Conservation (phyloP, 768 basidiomycete species). For the Kockovaella imperatae region DNA sequence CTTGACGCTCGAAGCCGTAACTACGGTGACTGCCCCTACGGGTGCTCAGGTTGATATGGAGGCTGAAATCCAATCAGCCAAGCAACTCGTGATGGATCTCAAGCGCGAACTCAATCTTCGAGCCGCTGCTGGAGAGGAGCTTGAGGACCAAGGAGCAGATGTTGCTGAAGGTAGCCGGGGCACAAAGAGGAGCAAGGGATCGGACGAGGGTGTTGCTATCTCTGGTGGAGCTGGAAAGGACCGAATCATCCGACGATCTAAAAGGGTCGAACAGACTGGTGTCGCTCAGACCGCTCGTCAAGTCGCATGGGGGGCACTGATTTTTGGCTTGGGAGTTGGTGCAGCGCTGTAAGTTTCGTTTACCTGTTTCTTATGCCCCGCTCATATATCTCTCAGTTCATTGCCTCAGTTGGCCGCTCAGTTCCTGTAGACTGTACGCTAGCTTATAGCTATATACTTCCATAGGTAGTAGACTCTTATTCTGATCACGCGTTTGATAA, state of each 20-base stretch:
- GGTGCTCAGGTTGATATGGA: conserved; percentile 59
- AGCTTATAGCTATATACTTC: conserved; percentile 1
- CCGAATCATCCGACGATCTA: conserved; percentile 58
- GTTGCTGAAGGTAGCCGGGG: conserved; percentile 21
- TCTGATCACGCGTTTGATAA: too few relatives aligned
- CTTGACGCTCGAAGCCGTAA: conserved; percentile 44
- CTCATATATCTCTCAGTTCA: conserved; percentile 4
- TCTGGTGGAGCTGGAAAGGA: conserved; percentile 41
- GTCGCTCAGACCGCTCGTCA: conserved; percentile 64
- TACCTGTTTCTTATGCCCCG: not conserved
- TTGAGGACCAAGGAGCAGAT: conserved; percentile 26
- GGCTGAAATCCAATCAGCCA: conserved; percentile 63
- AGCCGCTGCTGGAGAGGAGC: conserved; percentile 25
- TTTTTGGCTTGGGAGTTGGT: conserved; percentile 73
- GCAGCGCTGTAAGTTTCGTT: conserved; percentile 50
- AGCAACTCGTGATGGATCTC: conserved; percentile 63
- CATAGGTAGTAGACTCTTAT: too few relatives aligned
- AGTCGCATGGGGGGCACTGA: conserved; percentile 72
- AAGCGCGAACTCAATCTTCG: conserved; percentile 55
- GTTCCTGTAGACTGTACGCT: conserved; percentile 6
- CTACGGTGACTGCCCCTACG: conserved; percentile 28
- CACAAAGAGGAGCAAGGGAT: conserved; percentile 54
- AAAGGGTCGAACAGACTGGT: conserved; percentile 49
- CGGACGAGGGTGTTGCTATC: conserved; percentile 48
- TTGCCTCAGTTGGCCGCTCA: conserved; percentile 16